Percentiles rank a stretch among this genome's conserved stretches.
Evolutionary conservation across 2,329 filamentous ascomycete species (phyloP).

Genomic region (Penicillium sclerotigenum): DNA sequence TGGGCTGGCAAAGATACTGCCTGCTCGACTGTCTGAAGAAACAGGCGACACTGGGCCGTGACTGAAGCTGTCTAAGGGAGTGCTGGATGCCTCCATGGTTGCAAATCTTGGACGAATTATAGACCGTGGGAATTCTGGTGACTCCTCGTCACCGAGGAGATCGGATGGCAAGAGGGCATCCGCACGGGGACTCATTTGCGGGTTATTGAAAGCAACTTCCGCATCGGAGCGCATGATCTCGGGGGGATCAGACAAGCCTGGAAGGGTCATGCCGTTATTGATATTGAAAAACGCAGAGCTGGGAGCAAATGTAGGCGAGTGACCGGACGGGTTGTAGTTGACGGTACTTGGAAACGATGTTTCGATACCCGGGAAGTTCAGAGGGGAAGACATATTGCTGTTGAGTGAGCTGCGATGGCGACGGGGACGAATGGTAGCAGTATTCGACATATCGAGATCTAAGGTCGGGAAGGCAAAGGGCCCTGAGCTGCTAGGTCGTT

Average conservation of each 20-base stretch:
- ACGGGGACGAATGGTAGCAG: constrained; percentile 43
- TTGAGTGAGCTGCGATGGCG: constrained; percentile 47
- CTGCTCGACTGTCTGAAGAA: constrained; percentile 44
- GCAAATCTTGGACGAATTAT: constrained; percentile 30
- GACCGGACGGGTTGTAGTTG: constrained; percentile 49
- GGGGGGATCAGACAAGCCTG: constrained; percentile 41
- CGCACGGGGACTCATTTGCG: constrained; percentile 62
- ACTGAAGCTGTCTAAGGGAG: constrained; percentile 33
- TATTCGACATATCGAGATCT: constrained; percentile 42
- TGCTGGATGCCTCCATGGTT: constrained; percentile 28
- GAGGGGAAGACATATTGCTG: constrained; percentile 48
- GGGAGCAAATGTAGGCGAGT: constrained; percentile 52
- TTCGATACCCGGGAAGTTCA: constrained; percentile 42
- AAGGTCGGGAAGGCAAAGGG: constrained; percentile 43
- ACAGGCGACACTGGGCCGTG: constrained; percentile 44
- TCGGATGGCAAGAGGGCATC: constrained; percentile 61
- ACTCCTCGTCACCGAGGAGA: constrained; percentile 56
- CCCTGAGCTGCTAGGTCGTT: constrained; percentile 36
- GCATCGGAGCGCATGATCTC: constrained; percentile 48
- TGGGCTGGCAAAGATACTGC: constrained; percentile 48
- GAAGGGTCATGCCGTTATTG: constrained; percentile 61
- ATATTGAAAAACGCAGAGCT: constrained; percentile 59
- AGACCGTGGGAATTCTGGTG: constrained; percentile 35
- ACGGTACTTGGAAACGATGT: constrained; percentile 40
- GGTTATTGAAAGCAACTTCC: constrained; percentile 55